Evolutionary conservation across 192 early-diverging fungal species (phyloP), one percentile per base, ranked within the genome.

Genomic region (Coemansia sp.): DNA sequence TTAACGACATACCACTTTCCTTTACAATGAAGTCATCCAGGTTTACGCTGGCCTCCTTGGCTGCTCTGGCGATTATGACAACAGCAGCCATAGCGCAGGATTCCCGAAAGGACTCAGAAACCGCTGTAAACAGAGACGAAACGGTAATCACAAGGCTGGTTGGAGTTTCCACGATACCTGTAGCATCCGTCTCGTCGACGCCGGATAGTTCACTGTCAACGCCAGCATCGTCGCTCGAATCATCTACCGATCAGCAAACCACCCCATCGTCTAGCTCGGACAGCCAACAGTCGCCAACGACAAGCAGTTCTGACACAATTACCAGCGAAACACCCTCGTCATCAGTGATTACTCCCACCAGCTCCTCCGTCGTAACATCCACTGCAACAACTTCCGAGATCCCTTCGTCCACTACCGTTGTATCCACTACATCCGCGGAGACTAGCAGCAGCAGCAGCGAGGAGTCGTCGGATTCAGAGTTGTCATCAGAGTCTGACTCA

Each of bases 1-100:
- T 25, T 27, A 22, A 48, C 45, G 45, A 22, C 20, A 17, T 19
- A 33, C 19, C 29, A 7, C 7, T 37, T 29, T 45, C n/a, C 42
- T 34, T 50, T n/a, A 63, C 15, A 20, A 63, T 63, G 61, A 53
- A 41, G n/a, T 25, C 37, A 55, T 50, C 61, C 19, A 19, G 50
- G 7, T 23, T 52, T 22, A 30, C 41, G n/a, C 3, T 44, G 29
- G 38, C 15, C 9, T 25, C 30, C 10, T 45, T 45, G 31, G 61
- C 37, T 6, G 22, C 33, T 0, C 19, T 63, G 25, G 29, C 55
- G 4, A 50, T 55, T 22, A 25, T 53, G n/a, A 41, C 52, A 17
- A 27, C 36, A 10, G n/a, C n/a, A n/a, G 61, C 50, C 10, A 23
- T 25, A 11, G 50, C 61, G 0, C 61, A 63, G 52, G 52, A 13